Conservation (phyloP, 306 rosid genomes). For the Echinosophora koreensis region DNA sequence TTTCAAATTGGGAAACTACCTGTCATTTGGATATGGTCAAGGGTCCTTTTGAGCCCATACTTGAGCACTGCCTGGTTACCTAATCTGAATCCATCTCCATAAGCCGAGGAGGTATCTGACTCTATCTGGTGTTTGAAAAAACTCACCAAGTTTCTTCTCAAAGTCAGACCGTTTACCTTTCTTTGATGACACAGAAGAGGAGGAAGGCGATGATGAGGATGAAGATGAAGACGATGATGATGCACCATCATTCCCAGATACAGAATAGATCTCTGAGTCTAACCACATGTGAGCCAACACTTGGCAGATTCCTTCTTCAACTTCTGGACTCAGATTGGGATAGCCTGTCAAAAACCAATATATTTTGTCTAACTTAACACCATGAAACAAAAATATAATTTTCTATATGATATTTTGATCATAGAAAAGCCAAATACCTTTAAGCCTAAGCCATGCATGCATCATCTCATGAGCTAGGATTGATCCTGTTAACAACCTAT, state of each 20-base stretch:
- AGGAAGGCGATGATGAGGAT: conserved; percentile 53
- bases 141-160: conserved; percentile 91
- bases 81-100: conserved; percentile 88
- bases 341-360: conserved; percentile 69
- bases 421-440: conserved; percentile 63
- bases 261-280: conserved; percentile 81
- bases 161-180: conserved; percentile 86
- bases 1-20: conserved; percentile 77
- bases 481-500: conserved; percentile 93
- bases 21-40: conserved; percentile 84
- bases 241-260: conserved; percentile 54
- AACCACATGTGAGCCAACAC: conserved; percentile 98
- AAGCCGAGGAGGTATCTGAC: conserved; percentile 87
- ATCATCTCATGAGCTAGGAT: conserved; percentile 99
- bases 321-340: conserved; percentile 87
- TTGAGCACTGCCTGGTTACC: conserved; percentile 76
- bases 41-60: conserved; percentile 86
- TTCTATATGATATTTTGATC: conserved; percentile 11
- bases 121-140: conserved; percentile 95
- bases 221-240: conserved; percentile 61
- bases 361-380: conserved; percentile 29
- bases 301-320: conserved; percentile 99
- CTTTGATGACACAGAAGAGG: conserved; percentile 67
- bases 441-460: conserved; percentile 99
- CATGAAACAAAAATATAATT: conserved; percentile 24